phyloP scores from a whole-genome alignment of 257 asterid genomes.

The Craterostigma plantagineum region DNA sequence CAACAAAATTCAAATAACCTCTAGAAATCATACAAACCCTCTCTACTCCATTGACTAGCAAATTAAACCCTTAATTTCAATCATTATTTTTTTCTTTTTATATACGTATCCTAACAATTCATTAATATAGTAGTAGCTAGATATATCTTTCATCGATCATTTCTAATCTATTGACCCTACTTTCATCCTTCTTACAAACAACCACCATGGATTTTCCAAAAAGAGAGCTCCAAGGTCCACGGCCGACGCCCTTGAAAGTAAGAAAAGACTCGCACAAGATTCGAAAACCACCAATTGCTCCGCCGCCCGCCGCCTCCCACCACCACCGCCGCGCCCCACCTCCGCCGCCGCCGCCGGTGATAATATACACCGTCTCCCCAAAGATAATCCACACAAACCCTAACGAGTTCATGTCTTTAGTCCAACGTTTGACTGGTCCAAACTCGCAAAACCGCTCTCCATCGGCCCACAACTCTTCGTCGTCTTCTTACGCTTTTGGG shows the following conservation, averaged over 20 bases:
- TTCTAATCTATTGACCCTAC: no score
- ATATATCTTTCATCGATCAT: no score
- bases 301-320: slow-evolving; percentile 10
- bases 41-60: slow-evolving; percentile 33
- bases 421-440: slow-evolving; percentile 76
- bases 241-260: slow-evolving; percentile 68
- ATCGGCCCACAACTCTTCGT: slow-evolving; percentile 5
- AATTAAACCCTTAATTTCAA: not conserved
- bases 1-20: no score
- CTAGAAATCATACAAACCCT: not conserved
- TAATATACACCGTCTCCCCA: slow-evolving; percentile 87
- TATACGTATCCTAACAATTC: no score
- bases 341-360: slow-evolving; percentile 48
- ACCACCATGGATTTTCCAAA: slow-evolving; percentile 15
- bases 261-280: slow-evolving; percentile 79
- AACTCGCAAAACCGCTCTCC: slow-evolving; percentile 16
- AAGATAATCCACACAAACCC: slow-evolving; percentile 90
- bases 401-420: slow-evolving; percentile 90
- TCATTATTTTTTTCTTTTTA: no score
- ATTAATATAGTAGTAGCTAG: no score
- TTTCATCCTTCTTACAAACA: no score
- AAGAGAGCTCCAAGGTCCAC: slow-evolving; percentile 72
- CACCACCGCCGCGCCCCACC: slow-evolving; percentile 8
- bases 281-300: slow-evolving; percentile 57
- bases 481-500: slow-evolving; percentile 11